Percentiles rank a stretch among this genome's conserved stretches.
phyloP scores from a whole-genome alignment of 176 grass and related monocot genomes.

The Aegilops longissima region DNA sequence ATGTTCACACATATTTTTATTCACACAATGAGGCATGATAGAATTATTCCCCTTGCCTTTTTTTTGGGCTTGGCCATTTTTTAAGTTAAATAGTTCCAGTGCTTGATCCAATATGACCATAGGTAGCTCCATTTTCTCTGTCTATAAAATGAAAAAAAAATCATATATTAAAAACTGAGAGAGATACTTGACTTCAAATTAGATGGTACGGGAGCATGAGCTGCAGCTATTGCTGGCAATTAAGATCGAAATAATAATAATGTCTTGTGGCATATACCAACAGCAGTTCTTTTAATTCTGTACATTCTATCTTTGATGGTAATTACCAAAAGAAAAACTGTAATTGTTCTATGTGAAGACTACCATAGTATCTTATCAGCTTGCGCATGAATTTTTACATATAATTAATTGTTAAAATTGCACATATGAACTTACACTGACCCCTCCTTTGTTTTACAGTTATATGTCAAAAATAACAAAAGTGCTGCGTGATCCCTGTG shows the following conservation, averaged over 20 bases:
- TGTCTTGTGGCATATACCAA: neutral
- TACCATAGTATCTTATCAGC: neutral
- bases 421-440: constrained; percentile 24
- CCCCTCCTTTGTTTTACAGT: constrained; percentile 42
- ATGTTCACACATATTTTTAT: neutral
- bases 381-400: neutral
- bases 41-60: neutral
- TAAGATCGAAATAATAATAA: neutral
- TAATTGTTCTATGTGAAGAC: neutral
- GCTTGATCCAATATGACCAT: neutral
- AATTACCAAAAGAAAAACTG: neutral
- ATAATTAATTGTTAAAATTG: constrained; percentile 17
- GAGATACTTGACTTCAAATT: neutral
- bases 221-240: neutral
- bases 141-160: neutral
- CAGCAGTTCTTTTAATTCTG: neutral
- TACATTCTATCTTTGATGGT: neutral
- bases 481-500: constrained; percentile 80
- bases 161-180: neutral
- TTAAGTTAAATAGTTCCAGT: neutral
- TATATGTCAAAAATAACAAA: constrained; percentile 93
- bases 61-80: constrained; percentile 14
- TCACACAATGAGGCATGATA: neutral
- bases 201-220: neutral
- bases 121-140: neutral